Percentiles rank a stretch among this genome's conserved stretches.
Evolutionary conservation across 2,329 filamentous ascomycete species (phyloP).

Genomic region (Calonectria ilicicola): DNA sequence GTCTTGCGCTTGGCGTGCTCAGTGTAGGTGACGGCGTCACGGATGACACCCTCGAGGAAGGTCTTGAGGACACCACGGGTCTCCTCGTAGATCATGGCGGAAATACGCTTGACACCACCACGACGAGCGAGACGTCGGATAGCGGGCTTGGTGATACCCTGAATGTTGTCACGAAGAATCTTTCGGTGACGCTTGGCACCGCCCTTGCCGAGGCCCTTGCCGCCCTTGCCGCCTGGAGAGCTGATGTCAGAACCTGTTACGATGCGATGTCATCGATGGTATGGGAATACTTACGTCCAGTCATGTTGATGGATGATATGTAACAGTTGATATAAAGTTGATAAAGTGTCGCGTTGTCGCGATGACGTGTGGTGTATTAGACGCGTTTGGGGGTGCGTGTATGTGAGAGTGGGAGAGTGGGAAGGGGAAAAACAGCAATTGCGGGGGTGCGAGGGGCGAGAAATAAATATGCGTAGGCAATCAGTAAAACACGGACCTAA

Average conservation of each 20-base stretch:
- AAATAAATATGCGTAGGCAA: constrained; percentile 54
- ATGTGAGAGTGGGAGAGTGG: constrained; percentile 28
- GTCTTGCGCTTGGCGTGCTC: constrained; percentile 87
- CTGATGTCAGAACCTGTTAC: constrained; percentile 57
- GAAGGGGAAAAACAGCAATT: constrained; percentile 32
- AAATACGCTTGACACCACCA: constrained; percentile 99
- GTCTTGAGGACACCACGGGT: constrained; percentile 83
- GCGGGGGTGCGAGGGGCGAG: constrained; percentile 43
- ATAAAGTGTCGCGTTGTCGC: constrained; percentile 44
- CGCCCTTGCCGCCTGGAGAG: constrained; percentile 86
- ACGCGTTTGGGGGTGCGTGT: constrained; percentile 38
- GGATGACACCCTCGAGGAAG: constrained; percentile 82
- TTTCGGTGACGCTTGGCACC: constrained; percentile 99
- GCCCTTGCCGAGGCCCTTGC: constrained; percentile 98
- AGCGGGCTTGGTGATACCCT: constrained; percentile 98
- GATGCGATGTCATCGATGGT: constrained; percentile 13
- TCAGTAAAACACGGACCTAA: constrained; percentile 44
- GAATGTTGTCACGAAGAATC: constrained; percentile 99
- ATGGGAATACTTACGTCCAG: constrained; percentile 73
- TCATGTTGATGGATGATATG: constrained; percentile 67
- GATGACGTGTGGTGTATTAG: constrained; percentile 40
- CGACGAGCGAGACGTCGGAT: constrained; percentile 98
- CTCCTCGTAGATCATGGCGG: constrained; percentile 90
- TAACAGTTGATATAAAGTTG: constrained; percentile 39
- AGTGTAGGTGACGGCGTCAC: constrained; percentile 82